Evolutionary conservation across 192 early-diverging fungal species (phyloP).

Genomic region (Rhizoclosmatium globosum): DNA sequence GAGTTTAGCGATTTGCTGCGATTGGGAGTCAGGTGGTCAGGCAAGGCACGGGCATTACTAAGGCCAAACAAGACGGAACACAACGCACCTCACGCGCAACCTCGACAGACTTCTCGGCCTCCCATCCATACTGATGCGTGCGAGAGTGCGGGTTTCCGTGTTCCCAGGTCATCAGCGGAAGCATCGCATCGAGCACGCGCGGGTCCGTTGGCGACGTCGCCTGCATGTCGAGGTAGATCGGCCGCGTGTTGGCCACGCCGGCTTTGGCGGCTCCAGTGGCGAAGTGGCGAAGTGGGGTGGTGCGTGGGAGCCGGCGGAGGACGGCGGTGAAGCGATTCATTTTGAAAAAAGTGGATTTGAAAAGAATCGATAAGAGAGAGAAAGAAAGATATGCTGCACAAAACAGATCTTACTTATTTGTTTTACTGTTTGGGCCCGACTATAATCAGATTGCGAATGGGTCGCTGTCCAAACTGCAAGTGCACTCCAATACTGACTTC

Average conservation of each 20-base stretch:
- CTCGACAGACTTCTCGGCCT: conserved; percentile 90
- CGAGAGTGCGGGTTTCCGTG: conserved; percentile 97
- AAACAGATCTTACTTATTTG: neutral
- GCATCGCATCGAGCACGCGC: conserved; percentile 91
- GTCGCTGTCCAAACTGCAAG: conserved; percentile 25
- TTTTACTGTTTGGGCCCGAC: neutral
- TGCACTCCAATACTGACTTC: conserved; percentile 3
- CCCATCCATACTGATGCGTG: conserved; percentile 98
- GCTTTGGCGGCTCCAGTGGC: neutral
- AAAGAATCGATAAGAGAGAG: neutral
- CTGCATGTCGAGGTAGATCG: conserved; percentile 93
- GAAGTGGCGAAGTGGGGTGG: neutral
- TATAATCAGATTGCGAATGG: conserved; percentile 27
- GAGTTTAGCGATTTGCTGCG: conserved; percentile 81
- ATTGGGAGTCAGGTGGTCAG: neutral
- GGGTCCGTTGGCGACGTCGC: conserved; percentile 94
- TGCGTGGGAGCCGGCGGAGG: neutral
- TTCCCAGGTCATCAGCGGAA: conserved; percentile 89
- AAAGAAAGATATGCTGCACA: too few species aligned
- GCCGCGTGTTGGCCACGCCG: conserved; percentile 39
- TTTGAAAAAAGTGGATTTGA: neutral
- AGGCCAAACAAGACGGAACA: neutral
- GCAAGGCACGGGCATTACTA: neutral
- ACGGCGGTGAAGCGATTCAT: neutral
- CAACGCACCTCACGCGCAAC: conserved; percentile 76